Evolutionary conservation across 2,329 filamentous ascomycete genomes (phyloP).

Genomic region (Endocalyx cinctus): DNA sequence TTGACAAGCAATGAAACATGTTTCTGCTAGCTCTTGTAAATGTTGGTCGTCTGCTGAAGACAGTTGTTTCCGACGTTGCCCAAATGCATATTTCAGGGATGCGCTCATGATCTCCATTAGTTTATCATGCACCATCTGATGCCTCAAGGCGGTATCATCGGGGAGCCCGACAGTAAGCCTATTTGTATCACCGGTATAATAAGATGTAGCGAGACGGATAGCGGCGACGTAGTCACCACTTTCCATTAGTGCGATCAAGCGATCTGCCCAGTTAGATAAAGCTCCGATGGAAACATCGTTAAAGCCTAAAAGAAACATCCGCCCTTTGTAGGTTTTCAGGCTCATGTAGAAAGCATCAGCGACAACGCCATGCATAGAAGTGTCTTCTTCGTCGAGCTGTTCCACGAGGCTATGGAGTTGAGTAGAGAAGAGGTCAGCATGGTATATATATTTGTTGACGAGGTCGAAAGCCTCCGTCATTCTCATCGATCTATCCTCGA

Average conservation of each 20-base stretch:
- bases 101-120: slow-evolving; percentile 90
- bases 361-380: slow-evolving; percentile 89
- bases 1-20: slow-evolving; percentile 78
- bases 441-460: slow-evolving; percentile 86
- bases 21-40: slow-evolving; percentile 73
- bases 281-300: slow-evolving; percentile 88
- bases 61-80: slow-evolving; percentile 53
- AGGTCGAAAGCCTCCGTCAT: slow-evolving; percentile 95
- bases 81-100: slow-evolving; percentile 84
- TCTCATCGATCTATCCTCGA: slow-evolving; percentile 84
- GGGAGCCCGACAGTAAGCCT: slow-evolving; percentile 92
- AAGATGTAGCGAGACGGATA: slow-evolving; percentile 84
- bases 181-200: slow-evolving; percentile 87
- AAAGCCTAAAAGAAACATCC: slow-evolving; percentile 88
- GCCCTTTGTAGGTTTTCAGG: slow-evolving; percentile 90
- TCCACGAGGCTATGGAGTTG: slow-evolving; percentile 84
- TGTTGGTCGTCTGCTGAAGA: slow-evolving; percentile 48
- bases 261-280: slow-evolving; percentile 94
- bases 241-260: slow-evolving; percentile 90
- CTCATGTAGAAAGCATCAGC: slow-evolving; percentile 99
- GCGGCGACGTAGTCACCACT: slow-evolving; percentile 92
- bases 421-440: slow-evolving; percentile 81
- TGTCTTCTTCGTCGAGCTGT: slow-evolving; percentile 79
- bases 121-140: slow-evolving; percentile 81
- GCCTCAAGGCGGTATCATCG: slow-evolving; percentile 70